Percentiles rank a stretch among this genome's conserved stretches.
Evolutionary conservation across 441 rosid species (phyloP).

Genomic region (Kokia cookei): DNA sequence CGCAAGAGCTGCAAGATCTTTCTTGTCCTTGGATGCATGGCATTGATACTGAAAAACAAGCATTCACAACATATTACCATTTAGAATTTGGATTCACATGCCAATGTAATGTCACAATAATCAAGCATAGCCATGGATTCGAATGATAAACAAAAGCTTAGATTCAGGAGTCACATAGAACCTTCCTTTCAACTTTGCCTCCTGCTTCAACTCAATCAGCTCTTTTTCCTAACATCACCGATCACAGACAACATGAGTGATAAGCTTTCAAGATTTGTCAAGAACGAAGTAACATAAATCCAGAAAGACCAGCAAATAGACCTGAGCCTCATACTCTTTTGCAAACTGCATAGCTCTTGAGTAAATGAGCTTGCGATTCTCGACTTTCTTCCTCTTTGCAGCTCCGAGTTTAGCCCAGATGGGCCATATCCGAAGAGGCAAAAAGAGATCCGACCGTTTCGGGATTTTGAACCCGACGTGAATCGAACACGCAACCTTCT

Average conservation of each 20-base stretch:
- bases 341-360: conserved; percentile 48
- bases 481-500: conserved; percentile 99
- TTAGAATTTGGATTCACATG: not conserved
- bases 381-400: conserved; percentile 39
- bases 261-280: not conserved
- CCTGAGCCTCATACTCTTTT: conserved; percentile 48
- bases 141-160: conserved; percentile 53
- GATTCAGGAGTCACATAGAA: conserved; percentile 79
- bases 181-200: conserved; percentile 73
- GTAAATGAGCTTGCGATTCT: conserved; percentile 46
- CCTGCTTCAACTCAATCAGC: conserved; percentile 53
- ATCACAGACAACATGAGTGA: not conserved
- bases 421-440: not conserved
- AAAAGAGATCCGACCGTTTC: not conserved
- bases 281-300: not conserved
- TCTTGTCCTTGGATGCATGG: conserved; percentile 69
- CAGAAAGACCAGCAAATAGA: not conserved
- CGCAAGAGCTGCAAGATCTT: conserved; percentile 72
- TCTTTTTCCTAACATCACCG: conserved; percentile 33
- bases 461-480: conserved; percentile 68
- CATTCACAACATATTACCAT: not conserved
- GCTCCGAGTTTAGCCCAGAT: conserved; percentile 11
- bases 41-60: conserved; percentile 50
- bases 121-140: conserved; percentile 55
- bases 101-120: not conserved